phyloP scores from a whole-genome alignment of 2,329 filamentous ascomycete genomes.

The Aureobasidium mangrovei region DNA sequence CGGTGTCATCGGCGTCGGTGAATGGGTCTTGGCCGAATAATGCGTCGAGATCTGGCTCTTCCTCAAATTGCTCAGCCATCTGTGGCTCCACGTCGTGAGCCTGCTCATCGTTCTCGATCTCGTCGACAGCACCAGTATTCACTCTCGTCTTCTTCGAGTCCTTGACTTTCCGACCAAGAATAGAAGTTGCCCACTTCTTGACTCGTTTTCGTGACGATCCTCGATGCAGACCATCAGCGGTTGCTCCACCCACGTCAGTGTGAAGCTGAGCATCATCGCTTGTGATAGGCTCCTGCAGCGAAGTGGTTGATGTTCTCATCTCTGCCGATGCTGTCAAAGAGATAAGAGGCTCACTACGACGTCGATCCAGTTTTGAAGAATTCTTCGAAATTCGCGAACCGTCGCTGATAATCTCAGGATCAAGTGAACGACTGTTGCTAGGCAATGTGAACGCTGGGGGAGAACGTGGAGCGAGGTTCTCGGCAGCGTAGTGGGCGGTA shows the following conservation, averaged over 20 bases:
- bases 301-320: slow-evolving; percentile 25
- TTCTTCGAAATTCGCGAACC: slow-evolving; percentile 34
- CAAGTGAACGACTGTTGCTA: not conserved
- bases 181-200: slow-evolving; percentile 54
- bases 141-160: slow-evolving; percentile 15
- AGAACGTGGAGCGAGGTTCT: not conserved
- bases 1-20: slow-evolving; percentile 10
- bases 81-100: not conserved
- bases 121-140: not conserved
- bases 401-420: not conserved
- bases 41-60: slow-evolving; percentile 16
- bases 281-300: slow-evolving; percentile 23
- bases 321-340: slow-evolving; percentile 19
- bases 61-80: not conserved
- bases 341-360: slow-evolving; percentile 32
- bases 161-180: slow-evolving; percentile 18
- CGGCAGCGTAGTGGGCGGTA: not conserved
- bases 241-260: slow-evolving; percentile 8
- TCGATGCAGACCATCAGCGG: slow-evolving; percentile 9
- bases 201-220: slow-evolving; percentile 52
- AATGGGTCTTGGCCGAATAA: slow-evolving; percentile 16
- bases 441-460: not conserved
- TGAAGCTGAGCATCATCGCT: slow-evolving; percentile 13
- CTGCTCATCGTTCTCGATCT: not conserved
- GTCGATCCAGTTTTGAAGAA: slow-evolving; percentile 52